Base-by-base conservation (phyloP, 768 basidiomycete species). In the Rhodosporidiobolus odoratus region DNA sequence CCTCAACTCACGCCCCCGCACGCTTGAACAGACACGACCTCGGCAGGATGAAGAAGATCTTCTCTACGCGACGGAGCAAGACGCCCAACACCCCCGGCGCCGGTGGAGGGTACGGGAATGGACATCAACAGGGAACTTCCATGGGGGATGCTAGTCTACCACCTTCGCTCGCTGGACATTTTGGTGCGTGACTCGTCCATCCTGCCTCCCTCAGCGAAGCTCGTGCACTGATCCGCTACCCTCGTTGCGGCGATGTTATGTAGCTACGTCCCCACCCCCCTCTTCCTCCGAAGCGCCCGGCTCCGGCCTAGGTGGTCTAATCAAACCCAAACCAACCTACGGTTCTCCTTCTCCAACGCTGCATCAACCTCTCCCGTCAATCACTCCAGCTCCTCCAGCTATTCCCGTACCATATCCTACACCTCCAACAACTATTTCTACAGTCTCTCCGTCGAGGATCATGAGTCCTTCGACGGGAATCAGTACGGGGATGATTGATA, bases 1-100 rank as follows among this genome's bases (percentile, higher is more conserved):
- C 34, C 7, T 50, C 21, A 6, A 34, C 27, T 4, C n/a, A 12
- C 17, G 47, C 27, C 15, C 17, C 56, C 5, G 1, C 60, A 21
- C 30, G n/a, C 38, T 4, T 37, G 6, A 38, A 9, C 32, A 61
- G 58, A n/a, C 7, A 30, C 38, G 27, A 41, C 25, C 32, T 52
- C 10, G 16, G 19, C 58, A n/a, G 15, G 17, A 70, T 70, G 69
- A 70, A 70, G 63, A 70, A 61, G 59, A 65, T 70, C 53, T 59
- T 70, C n/a, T 23, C 58, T n/a, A 50, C 34, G n/a, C 48, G 47
- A 52, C 58, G 59, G 35, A 40, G 34, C 58, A 65, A 61, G 52
- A 27, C 57, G 9, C 41, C 41, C 6, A 32, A 23, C 13, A 10
- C 23, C 37, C 19, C 45, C 12, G 43, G 43, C 41, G 57, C 10